Evolutionary conservation across 257 asterid genomes (phyloP).

Genomic region (Plectranthus barbatus): DNA sequence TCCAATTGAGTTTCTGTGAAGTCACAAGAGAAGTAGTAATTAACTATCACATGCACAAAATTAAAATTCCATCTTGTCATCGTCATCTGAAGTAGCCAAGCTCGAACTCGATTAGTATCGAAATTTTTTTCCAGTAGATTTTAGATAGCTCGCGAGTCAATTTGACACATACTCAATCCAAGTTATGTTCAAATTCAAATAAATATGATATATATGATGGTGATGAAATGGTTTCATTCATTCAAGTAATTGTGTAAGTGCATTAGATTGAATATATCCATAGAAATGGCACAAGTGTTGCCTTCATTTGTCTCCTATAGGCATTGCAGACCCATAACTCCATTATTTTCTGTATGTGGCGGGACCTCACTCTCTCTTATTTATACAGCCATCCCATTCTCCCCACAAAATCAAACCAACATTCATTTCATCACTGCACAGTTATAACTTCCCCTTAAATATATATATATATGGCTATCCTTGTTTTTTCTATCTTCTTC

Average conservation of each 20-base stretch:
- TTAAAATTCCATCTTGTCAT: too few species aligned
- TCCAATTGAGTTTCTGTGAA: neutral
- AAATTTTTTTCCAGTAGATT: too few species aligned
- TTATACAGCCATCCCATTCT: slow-evolving; percentile 25
- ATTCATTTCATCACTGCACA: neutral
- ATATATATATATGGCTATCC: slow-evolving; percentile 47
- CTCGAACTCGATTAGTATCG: too few species aligned
- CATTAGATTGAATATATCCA: too few species aligned
- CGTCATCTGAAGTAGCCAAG: too few species aligned
- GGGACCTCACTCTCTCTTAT: slow-evolving; percentile 44
- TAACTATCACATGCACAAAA: too few species aligned
- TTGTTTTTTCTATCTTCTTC: slow-evolving; percentile 23
- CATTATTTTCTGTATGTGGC: neutral
- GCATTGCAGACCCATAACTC: slow-evolving; percentile 24
- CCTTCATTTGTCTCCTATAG: slow-evolving; percentile 21
- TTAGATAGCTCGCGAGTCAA: neutral
- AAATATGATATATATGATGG: too few species aligned
- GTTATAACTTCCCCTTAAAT: too few species aligned
- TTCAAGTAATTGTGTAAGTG: too few species aligned
- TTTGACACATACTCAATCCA: too few species aligned
- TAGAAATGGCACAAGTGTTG: neutral
- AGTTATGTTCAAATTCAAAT: too few species aligned
- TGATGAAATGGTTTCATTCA: too few species aligned
- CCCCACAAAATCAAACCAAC: neutral
- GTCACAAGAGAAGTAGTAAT: neutral